Base-by-base conservation (phyloP, 768 basidiomycete species). In the Boletellus emodensis region DNA sequence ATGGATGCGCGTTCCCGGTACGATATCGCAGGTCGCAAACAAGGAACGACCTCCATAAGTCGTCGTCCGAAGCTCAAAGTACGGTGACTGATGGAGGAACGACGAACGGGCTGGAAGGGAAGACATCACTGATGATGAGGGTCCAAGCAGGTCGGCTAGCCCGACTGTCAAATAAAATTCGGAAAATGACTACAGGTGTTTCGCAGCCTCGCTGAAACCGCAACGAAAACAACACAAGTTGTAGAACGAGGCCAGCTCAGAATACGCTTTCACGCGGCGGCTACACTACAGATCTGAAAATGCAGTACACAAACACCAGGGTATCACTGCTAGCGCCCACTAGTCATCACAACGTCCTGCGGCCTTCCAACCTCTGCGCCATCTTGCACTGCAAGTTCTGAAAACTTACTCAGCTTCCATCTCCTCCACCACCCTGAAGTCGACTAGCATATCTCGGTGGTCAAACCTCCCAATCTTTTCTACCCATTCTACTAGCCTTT, bases 41-140 rank as follows among this genome's bases (percentile, higher is more conserved):
- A 80, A 70, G 37, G 80, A 77, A 45, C 81, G 74, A 14, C 82
- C 81, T 35, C 79, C 78, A 54, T 76, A 64, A 8, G 67, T 58
- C 22, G 81, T 82, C 1, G 64, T 54, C 46, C 40, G 54, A 26
- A 69, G 51, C 32, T 58, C 53, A 18, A 66, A 6, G 71, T 49
- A 48, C 13, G 52, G 22, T 1, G 53, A 52, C 46, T 33, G 30
- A 15, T 20, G 24, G 18, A 48, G 46, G 30, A 44, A 15, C 5
- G 37, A 10, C 17, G 11, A 33, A 30, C 22, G 28, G 8, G 36
- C 12, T 28, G 36, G 32, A 30, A 47, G 26, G n/a, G 33, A 49
- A 42, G 46, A 32, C 61, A 58, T 58, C 5, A 40, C 34, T 17
- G 30, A 22, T 8, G 15, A 12, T 11, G 26, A 30, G 38, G 13